Evolutionary conservation across 306 rosid species (phyloP), one percentile per base, ranked within the genome.

Genomic region (Vachellia pachyceras): DNA sequence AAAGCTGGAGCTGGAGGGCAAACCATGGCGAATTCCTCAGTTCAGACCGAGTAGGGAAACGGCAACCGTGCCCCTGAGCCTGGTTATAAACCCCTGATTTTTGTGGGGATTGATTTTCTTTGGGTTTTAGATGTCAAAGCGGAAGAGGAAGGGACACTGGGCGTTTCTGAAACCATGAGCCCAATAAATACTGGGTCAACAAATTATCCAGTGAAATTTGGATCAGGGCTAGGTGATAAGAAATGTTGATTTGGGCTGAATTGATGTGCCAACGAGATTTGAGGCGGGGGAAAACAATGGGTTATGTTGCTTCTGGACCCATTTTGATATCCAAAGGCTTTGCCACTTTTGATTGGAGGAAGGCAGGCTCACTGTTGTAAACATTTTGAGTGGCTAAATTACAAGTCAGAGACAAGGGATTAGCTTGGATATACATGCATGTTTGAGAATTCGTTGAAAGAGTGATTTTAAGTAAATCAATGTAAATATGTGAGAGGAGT

Each of bases 21-120:
- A 46, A 72, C 83, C 78, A 72, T 80, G 64, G 54, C 50, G 35
- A 35, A 72, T 13, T 17, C 45, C 2, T 72, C 64, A 18, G 46
- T 15, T 47, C 63, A 72, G 29, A 35, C 41, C 1, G 6, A 57
- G 35, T 5, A 1, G 61, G 7, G 41, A 71, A 64, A 17, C 63
- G 45, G 7, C 33, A 12, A 44, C 8, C 3, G 3, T 4, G 17
- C 11, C 5, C 6, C 9, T 3, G 10, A 29, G 4, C 29, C 1
- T 44, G 55, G 54, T 54, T 18, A 2, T 54, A 54, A 54, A 54
- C 22, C 60, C 60, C 25, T 5, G 22, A 1, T 50, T 5, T 50
- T 5, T 49, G 0, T 52, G n/a, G 58, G 25, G 33, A 6, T 55
- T 10, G 0, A 40, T 10, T 68, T 68, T 68, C 18, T 20, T 40